Conservation (phyloP, 305 asterid species). For the Fraxinus angustifolia region DNA sequence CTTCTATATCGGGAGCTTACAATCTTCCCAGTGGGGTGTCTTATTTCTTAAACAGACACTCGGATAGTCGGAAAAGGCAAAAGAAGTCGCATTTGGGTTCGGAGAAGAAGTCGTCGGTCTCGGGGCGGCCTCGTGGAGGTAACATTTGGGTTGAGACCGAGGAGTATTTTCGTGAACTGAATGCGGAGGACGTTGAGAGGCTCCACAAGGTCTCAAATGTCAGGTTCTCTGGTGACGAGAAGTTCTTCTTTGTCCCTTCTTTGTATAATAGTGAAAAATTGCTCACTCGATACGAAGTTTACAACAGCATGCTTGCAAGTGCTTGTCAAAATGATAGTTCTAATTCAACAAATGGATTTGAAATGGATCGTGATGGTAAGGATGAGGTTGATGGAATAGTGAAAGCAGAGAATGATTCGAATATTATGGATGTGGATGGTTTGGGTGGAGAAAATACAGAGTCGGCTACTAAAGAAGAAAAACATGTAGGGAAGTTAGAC, state of each 20-base stretch:
- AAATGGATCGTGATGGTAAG: conserved; percentile 21
- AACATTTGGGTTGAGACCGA: conserved; percentile 73
- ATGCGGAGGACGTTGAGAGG: conserved; percentile 59
- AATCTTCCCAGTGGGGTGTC: conserved; percentile 65
- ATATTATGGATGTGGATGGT: conserved; percentile 52
- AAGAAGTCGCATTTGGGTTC: conserved; percentile 65
- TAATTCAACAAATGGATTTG: conserved; percentile 30
- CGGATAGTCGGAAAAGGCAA: conserved; percentile 72
- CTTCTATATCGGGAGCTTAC: conserved; percentile 35
- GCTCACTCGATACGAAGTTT: conserved; percentile 21
- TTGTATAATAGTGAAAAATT: conserved; percentile 29
- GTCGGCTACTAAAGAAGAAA: conserved; percentile 22
- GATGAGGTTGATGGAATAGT: conserved; percentile 26
- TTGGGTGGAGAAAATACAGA: conserved; percentile 31
- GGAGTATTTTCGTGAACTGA: conserved; percentile 76
- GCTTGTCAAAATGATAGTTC: conserved; percentile 23
- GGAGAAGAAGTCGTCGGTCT: conserved; percentile 58
- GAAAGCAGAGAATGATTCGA: conserved; percentile 42
- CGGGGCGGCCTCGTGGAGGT: conserved; percentile 47
- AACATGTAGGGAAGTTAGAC: conserved; percentile 4
- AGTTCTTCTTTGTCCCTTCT: conserved; percentile 48
- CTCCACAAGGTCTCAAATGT: conserved; percentile 38
- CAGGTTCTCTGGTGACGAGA: conserved; percentile 39
- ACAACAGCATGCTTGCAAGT: conserved; percentile 33
- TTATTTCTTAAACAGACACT: conserved; percentile 54